A percentile compares a stretch with the other conserved stretches of the same genome.
phyloP scores from a whole-genome alignment of 2,329 filamentous ascomycete species.

The Colletotrichum lini region DNA sequence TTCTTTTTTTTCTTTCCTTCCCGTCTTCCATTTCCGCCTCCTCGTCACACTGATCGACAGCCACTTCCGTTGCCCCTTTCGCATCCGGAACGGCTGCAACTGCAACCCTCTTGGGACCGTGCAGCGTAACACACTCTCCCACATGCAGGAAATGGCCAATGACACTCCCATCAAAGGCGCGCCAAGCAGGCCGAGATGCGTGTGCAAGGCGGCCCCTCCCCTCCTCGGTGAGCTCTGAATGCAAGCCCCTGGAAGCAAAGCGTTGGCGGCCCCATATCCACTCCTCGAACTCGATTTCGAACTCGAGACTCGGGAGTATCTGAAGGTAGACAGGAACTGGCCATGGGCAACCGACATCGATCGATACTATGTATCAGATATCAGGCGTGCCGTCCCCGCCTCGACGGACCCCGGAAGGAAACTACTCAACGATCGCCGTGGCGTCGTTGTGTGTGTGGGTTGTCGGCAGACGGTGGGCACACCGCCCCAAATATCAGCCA shows the following conservation, averaged over 20 bases:
- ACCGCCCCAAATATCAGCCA: not conserved
- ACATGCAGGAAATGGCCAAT: slow-evolving; percentile 1
- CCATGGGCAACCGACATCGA: not conserved
- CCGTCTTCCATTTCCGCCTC: not conserved
- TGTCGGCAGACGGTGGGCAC: not conserved
- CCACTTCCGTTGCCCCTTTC: not conserved
- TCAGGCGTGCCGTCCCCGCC: not conserved
- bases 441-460: not conserved
- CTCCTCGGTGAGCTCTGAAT: not conserved
- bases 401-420: not conserved
- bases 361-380: not conserved
- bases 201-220: no score
- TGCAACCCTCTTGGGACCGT: slow-evolving; percentile 4
- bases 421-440: not conserved
- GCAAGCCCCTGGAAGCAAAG: not conserved
- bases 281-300: not conserved
- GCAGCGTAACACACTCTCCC: not conserved
- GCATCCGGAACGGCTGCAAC: slow-evolving; percentile 19
- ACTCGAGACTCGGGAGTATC: no score
- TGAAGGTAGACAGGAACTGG: not conserved
- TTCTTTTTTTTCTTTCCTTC: slow-evolving; percentile 1
- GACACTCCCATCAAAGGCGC: not conserved
- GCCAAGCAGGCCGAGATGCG: not conserved
- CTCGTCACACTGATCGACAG: slow-evolving; percentile 8
- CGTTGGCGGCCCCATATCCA: not conserved